Percentiles rank a stretch among this genome's conserved stretches.
These are phyloP conservation scores for Hirschfeldia incana DNA, from an alignment of 345 rosid genomes.

Conservation along the genomic window DNA sequence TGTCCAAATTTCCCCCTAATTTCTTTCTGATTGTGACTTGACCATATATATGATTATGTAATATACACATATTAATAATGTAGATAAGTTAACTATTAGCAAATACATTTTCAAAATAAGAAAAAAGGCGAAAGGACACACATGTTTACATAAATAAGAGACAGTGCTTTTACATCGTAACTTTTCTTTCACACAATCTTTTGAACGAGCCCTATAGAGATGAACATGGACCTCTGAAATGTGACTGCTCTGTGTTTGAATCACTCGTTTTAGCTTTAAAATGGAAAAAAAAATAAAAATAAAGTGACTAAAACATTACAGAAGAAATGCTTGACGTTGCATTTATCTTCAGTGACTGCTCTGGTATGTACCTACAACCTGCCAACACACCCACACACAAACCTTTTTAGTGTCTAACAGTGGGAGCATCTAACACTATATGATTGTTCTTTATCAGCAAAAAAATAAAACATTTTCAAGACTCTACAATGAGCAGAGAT, in stretches of 20 bases:
- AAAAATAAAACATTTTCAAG: neutral
- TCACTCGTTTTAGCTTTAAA: slow-evolving; percentile 7
- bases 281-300: neutral
- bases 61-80: no score
- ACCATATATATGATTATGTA: no score
- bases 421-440: neutral
- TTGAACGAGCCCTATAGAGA: slow-evolving; percentile 5
- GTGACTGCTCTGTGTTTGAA: slow-evolving; percentile 21
- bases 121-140: neutral
- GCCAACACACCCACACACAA: slow-evolving; percentile 27
- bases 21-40: no score
- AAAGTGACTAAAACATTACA: slow-evolving; percentile 49
- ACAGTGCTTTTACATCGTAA: slow-evolving; percentile 29
- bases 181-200: neutral
- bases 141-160: slow-evolving; percentile 20
- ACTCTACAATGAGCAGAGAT: neutral
- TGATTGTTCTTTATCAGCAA: neutral
- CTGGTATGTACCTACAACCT: slow-evolving; percentile 87
- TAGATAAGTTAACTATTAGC: no score
- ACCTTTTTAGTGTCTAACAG: neutral
- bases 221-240: slow-evolving; percentile 8
- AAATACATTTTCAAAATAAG: neutral
- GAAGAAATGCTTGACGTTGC: slow-evolving; percentile 86
- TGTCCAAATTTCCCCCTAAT: no score
- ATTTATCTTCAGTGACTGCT: slow-evolving; percentile 85